Conservation (phyloP, 306 rosid species). For the Trifolium dubium region DNA sequence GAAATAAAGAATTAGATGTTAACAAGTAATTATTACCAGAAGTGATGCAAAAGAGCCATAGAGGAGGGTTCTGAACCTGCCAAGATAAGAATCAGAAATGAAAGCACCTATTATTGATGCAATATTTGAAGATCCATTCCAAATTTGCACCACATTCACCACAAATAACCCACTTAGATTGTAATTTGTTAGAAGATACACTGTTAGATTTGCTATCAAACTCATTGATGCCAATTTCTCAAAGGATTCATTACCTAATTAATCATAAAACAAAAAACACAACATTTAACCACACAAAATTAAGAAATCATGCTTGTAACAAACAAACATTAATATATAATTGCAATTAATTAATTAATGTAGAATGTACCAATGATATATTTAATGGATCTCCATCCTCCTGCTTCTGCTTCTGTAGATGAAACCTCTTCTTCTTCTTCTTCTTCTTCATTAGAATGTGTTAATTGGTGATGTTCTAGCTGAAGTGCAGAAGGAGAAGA, state of each 20-base stretch:
- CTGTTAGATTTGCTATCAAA: conserved; percentile 64
- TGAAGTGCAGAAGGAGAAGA: not conserved
- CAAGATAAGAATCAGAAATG: conserved; percentile 75
- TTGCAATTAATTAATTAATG: not conserved
- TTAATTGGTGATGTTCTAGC: conserved; percentile 10
- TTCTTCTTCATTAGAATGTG: not conserved
- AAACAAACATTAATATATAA: not conserved
- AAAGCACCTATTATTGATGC: conserved; percentile 75
- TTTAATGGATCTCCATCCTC: conserved; percentile 48
- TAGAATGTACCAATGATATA: conserved; percentile 35
- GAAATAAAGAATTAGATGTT: not conserved
- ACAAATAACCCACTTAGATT: conserved; percentile 59
- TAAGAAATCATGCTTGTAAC: not conserved
- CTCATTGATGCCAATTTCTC: conserved; percentile 96
- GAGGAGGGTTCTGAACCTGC: conserved; percentile 73
- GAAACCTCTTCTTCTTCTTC: not conserved
- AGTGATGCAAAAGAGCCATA: conserved; percentile 67
- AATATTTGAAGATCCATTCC: conserved; percentile 76
- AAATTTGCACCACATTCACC: conserved; percentile 69
- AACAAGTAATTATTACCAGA: conserved; percentile 53
- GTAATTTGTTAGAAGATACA: conserved; percentile 60
- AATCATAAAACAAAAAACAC: not conserved
- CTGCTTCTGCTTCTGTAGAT: conserved; percentile 17
- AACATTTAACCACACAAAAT: not conserved
- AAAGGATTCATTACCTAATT: conserved; percentile 68